Conservation (phyloP, 164 flowering plant species). For the Hamamelis virginiana region DNA sequence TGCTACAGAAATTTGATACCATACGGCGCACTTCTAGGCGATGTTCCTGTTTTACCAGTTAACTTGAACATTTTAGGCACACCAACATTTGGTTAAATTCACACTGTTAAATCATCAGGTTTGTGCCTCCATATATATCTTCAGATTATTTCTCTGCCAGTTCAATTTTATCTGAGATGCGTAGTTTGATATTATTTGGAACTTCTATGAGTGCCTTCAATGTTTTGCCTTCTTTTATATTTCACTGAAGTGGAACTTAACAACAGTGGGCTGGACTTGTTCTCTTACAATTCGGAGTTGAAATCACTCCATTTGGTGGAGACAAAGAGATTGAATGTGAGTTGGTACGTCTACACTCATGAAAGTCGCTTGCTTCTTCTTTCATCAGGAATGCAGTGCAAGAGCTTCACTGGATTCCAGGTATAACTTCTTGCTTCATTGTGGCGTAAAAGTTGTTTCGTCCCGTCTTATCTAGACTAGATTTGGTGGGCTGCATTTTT, state of each 20-base stretch:
- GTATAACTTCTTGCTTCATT: conserved; percentile 30
- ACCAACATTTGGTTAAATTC: too few relatives aligned
- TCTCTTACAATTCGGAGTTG: conserved; percentile 50
- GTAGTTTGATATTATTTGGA: too few relatives aligned
- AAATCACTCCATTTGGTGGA: conserved; percentile 70
- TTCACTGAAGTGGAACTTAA: conserved; percentile 14
- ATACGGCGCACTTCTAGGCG: too few relatives aligned
- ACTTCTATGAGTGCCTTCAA: too few relatives aligned
- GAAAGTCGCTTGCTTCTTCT: conserved; percentile 96
- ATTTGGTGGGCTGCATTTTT: not conserved
- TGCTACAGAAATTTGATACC: too few relatives aligned
- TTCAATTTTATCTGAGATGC: too few relatives aligned
- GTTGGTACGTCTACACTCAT: conserved; percentile 94
- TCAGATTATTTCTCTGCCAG: too few relatives aligned
- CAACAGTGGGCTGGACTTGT: conserved; percentile 85
- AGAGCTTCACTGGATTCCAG: conserved; percentile 83
- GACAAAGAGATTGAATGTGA: conserved; percentile 67
- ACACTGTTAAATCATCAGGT: too few relatives aligned
- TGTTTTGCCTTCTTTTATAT: not conserved
- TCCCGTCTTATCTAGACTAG: not conserved
- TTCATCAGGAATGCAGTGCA: conserved; percentile 97
- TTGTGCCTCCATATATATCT: too few relatives aligned
- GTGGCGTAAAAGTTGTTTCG: not conserved
- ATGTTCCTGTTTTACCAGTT: too few relatives aligned
- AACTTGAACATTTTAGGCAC: too few relatives aligned